These are phyloP conservation scores for Vachellia pachyceras DNA, from an alignment of 306 rosid genomes.

Conservation along the genomic window DNA sequence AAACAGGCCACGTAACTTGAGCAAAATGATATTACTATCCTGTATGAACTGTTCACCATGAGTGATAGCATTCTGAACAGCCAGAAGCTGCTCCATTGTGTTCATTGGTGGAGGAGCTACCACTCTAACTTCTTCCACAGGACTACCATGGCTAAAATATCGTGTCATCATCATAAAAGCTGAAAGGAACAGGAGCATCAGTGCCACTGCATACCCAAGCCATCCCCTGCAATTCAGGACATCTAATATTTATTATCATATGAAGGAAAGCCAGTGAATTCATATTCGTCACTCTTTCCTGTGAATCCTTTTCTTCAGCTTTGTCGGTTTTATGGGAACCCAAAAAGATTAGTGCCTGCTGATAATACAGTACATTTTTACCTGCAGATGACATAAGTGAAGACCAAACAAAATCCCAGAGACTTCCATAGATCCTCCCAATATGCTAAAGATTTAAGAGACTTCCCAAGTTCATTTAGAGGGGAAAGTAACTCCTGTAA, in stretches of 20 bases:
- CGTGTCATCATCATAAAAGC: slow-evolving; percentile 72
- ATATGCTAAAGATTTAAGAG: slow-evolving; percentile 66
- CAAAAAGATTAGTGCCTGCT: background rate
- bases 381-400: slow-evolving; percentile 81
- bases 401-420: slow-evolving; percentile 60
- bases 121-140: slow-evolving; percentile 70
- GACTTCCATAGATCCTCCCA: slow-evolving; percentile 96
- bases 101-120: slow-evolving; percentile 85
- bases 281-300: background rate
- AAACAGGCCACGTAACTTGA: slow-evolving; percentile 78
- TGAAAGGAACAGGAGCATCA: slow-evolving; percentile 56
- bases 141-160: slow-evolving; percentile 53
- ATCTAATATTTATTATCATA: slow-evolving; percentile 14
- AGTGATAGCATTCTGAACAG: slow-evolving; percentile 83
- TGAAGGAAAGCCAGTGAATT: slow-evolving; percentile 20
- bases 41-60: slow-evolving; percentile 80
- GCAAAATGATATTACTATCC: slow-evolving; percentile 75
- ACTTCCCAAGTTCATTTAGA: slow-evolving; percentile 62
- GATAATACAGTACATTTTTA: slow-evolving; percentile 38
- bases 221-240: slow-evolving; percentile 74
- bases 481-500: slow-evolving; percentile 91
- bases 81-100: slow-evolving; percentile 94
- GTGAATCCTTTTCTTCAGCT: background rate
- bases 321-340: background rate
- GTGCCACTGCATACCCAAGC: slow-evolving; percentile 69